Evolutionary conservation across 108 stramenopile genomes (phyloP), one percentile per base, ranked within the genome.

Genomic region (Cyclotella sp.): DNA sequence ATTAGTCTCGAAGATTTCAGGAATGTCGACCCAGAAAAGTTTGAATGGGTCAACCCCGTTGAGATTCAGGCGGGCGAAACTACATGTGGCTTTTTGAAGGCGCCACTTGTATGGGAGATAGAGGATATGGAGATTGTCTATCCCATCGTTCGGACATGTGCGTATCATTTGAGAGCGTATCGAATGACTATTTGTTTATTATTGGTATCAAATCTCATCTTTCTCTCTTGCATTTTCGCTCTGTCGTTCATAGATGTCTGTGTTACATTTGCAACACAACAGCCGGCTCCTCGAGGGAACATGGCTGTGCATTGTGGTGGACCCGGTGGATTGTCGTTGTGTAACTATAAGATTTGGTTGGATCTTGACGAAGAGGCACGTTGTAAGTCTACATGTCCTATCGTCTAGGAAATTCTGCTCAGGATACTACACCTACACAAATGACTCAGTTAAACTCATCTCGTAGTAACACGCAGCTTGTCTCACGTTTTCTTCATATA

Each of bases 41-140:
- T 63, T n/a, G 62, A 63, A 43, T 63, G 62, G 62, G 62, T 63
- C 42, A 63, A 63, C n/a, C 40, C 40, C 4, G 42, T 19, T 7
- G 62, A 63, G 62, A 63, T 63, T 27, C 19, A 43, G 62, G 62
- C 40, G 8, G 62, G 42, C 9, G 62, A 44, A 63, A 63, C 42
- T 43, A 63, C 62, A 5, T 63, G 62, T 63, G 62, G 62, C 16
- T 63, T 43, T 63, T 21, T 63, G n/a, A 63, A 41, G 22, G 62
- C 62, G n/a, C 62, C 62, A 9, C 28, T 59, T 26, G 58, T 63
- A 4, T 63, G 62, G 62, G 62, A 59, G 6, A 54, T 54, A 60
- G 62, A 13, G n/a, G 42, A 43, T 6, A 7, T 44, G 11, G 62
- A 63, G 9, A 19, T 63, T 43, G 42, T 28, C 5, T 63, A 63